These are phyloP conservation scores for Colletotrichum melonis DNA, from an alignment of 2,329 filamentous ascomycete species.

Conservation along the genomic window DNA sequence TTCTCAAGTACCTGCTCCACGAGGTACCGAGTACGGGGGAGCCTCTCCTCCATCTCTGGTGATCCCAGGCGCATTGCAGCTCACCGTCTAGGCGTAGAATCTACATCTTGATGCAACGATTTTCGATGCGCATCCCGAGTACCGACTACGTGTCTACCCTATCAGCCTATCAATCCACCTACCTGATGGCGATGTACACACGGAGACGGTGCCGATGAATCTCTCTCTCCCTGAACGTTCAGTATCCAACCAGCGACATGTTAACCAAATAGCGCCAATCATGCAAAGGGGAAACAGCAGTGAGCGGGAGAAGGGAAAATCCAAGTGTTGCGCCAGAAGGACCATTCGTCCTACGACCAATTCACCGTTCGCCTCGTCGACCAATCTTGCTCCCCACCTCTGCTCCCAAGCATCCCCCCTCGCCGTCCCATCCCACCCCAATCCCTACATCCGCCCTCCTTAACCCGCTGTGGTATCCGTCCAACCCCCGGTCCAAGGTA, in stretches of 20 bases:
- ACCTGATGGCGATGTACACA: not conserved
- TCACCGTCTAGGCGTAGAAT: not conserved
- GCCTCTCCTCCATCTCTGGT: not conserved
- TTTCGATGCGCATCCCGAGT: not conserved
- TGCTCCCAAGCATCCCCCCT: constrained; percentile 16
- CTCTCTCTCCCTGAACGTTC: not conserved
- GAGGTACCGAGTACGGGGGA: not conserved
- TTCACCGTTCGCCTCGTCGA: constrained; percentile 24
- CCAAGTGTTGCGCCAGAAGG: not conserved
- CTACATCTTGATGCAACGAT: not conserved
- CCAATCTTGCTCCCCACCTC: constrained; percentile 29
- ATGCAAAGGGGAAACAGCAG: not conserved
- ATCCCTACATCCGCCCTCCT: constrained; percentile 35
- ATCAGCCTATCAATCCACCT: too few relatives aligned
- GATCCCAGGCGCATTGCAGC: not conserved
- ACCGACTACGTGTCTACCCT: not conserved
- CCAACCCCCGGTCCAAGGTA: constrained; percentile 21
- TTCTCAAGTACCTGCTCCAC: not conserved
- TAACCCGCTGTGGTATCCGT: constrained; percentile 33
- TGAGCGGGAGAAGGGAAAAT: not conserved
- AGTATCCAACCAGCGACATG: constrained; percentile 13
- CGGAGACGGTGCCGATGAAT: not conserved
- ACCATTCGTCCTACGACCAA: not conserved
- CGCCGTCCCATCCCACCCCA: constrained; percentile 33
- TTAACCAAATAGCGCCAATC: not conserved